phyloP scores from a whole-genome alignment of 1,284 basidiomycete genomes.

The Golubevia pallescens region DNA sequence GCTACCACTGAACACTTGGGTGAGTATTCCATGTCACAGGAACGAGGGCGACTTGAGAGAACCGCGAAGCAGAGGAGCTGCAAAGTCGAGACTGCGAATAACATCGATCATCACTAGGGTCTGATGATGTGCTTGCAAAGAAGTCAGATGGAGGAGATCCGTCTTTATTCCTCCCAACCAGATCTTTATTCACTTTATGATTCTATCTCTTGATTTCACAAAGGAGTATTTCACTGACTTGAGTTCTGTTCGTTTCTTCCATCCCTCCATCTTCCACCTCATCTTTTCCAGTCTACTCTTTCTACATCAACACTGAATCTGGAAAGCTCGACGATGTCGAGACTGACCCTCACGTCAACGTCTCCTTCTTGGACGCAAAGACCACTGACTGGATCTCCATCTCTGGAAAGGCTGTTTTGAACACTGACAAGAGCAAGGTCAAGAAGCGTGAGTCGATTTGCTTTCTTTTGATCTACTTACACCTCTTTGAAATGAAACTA shows the following conservation, averaged over 20 bases:
- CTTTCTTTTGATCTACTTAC: not conserved
- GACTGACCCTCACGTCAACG: constrained; percentile 75
- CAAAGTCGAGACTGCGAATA: constrained; percentile 77
- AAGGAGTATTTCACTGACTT: too few species aligned
- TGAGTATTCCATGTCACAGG: not conserved
- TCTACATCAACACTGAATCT: constrained; percentile 26
- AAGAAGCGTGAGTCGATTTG: constrained; percentile 58
- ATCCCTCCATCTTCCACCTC: not conserved
- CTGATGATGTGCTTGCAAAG: too few species aligned
- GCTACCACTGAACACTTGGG: constrained; percentile 69
- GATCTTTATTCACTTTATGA: too few species aligned
- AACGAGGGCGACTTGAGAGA: not conserved
- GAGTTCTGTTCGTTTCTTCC: not conserved
- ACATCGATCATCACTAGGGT: too few species aligned
- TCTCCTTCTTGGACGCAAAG: constrained; percentile 76
- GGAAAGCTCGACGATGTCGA: constrained; percentile 13
- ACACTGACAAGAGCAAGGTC: constrained; percentile 34
- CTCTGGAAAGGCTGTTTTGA: constrained; percentile 72
- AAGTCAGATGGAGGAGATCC: too few species aligned
- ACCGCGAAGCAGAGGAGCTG: constrained; percentile 54
- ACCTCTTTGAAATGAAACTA: not conserved
- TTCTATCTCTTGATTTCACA: too few species aligned
- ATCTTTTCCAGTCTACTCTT: constrained; percentile 18
- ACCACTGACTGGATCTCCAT: constrained; percentile 85
- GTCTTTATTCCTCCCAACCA: too few species aligned